These are phyloP conservation scores for Euphrasia confusa DNA, from an alignment of 257 asterid genomes.

Conservation along the genomic window DNA sequence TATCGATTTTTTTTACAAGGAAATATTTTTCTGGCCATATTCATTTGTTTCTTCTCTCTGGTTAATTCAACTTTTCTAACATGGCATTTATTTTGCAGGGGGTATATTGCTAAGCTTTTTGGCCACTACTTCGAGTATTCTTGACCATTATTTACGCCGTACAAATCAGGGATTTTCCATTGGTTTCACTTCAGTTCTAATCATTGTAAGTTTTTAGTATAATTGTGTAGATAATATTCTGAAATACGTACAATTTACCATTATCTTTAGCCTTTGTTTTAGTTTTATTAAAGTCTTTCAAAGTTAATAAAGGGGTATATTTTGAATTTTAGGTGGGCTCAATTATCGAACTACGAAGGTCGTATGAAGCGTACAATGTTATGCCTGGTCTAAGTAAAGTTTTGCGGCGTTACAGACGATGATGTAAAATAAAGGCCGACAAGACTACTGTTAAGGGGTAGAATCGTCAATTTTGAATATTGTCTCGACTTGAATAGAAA, in stretches of 20 bases:
- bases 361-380: conserved; percentile 95
- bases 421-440: conserved; percentile 16
- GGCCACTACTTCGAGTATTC: conserved; percentile 78
- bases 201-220: conserved; percentile 60
- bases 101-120: conserved; percentile 77
- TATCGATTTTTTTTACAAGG: conserved; percentile 8
- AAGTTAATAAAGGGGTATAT: background rate
- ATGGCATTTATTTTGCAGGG: conserved; percentile 49
- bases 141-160: conserved; percentile 78
- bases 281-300: background rate
- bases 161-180: conserved; percentile 83
- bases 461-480: background rate
- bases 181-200: conserved; percentile 91
- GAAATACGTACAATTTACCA: too few relatives aligned
- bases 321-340: conserved; percentile 69
- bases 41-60: conserved; percentile 5
- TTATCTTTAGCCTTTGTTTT: background rate
- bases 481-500: background rate
- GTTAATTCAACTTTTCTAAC: conserved; percentile 8
- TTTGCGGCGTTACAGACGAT: conserved; percentile 73
- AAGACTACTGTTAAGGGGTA: background rate
- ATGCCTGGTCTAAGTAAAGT: conserved; percentile 94
- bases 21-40: conserved; percentile 4
- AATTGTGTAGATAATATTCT: too few relatives aligned
- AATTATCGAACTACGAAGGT: conserved; percentile 86